A percentile compares a stretch with the other conserved stretches of the same genome.
These are phyloP conservation scores for Pseudozyma pruni DNA, from an alignment of 1,284 basidiomycete genomes.

Conservation along the genomic window DNA sequence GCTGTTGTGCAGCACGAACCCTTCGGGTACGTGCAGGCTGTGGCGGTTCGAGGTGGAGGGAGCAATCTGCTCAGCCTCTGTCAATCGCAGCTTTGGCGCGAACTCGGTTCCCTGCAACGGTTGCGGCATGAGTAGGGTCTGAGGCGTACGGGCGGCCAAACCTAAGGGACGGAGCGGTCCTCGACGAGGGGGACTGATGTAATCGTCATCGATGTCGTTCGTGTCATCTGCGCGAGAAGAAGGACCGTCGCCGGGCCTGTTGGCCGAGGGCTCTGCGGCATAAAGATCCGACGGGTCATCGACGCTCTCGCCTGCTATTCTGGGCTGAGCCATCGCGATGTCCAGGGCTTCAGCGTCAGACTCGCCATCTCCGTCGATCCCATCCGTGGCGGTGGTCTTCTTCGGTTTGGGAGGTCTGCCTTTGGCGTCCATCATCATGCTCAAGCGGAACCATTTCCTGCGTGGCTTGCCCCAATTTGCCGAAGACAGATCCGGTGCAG, in stretches of 20 bases:
- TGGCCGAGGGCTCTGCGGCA: constrained; percentile 27
- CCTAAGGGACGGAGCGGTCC: constrained; percentile 58
- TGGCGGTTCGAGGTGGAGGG: constrained; percentile 22
- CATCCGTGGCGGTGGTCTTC: constrained; percentile 9
- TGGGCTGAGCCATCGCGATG: constrained; percentile 4
- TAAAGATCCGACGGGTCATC: constrained; percentile 22
- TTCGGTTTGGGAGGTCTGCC: constrained; percentile 30
- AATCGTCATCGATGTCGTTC: constrained; percentile 55
- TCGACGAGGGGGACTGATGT: constrained; percentile 50
- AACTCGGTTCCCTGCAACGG: constrained; percentile 53
- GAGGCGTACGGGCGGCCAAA: constrained; percentile 45
- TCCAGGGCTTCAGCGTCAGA: constrained; percentile 31
- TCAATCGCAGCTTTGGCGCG: constrained; percentile 45
- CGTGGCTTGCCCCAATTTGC: constrained; percentile 53
- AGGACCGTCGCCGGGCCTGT: constrained; percentile 6
- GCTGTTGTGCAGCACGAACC: constrained; percentile 56
- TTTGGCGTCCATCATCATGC: constrained; percentile 46
- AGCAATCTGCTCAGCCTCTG: not conserved
- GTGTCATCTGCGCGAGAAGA: constrained; percentile 1
- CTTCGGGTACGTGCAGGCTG: constrained; percentile 58
- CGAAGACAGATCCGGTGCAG: constrained; percentile 43
- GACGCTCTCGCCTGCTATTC: not conserved
- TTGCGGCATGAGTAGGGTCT: constrained; percentile 53
- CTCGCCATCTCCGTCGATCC: constrained; percentile 30
- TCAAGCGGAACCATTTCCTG: constrained; percentile 53